phyloP scores from a whole-genome alignment of 2,329 filamentous ascomycete species.

The Colletotrichum salicis region DNA sequence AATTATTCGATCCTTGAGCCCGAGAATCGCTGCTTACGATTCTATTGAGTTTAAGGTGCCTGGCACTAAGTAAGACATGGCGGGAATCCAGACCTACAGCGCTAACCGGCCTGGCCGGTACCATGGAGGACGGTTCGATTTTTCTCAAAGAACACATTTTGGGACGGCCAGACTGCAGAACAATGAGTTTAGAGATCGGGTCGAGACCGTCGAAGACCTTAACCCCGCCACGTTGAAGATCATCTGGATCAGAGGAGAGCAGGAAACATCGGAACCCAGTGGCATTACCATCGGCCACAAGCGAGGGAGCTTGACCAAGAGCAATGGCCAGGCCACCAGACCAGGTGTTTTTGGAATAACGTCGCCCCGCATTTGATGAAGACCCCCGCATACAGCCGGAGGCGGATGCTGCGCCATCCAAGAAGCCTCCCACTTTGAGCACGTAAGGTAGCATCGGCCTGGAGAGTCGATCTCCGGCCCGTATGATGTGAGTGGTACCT shows the following conservation, averaged over 20 bases:
- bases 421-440: conserved; percentile 5
- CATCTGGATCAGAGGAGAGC: conserved; percentile 17
- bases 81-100: background rate
- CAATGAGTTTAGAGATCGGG: conserved; percentile 17
- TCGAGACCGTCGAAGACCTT: conserved; percentile 24
- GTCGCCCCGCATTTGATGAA: conserved; percentile 19
- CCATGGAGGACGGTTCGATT: background rate
- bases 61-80: conserved; percentile 23
- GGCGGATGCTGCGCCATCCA: conserved; percentile 5
- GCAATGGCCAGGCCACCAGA: background rate
- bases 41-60: background rate
- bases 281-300: background rate
- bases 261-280: background rate
- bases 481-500: background rate
- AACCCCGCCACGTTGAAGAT: conserved; percentile 21
- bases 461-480: background rate
- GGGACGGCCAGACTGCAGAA: conserved; percentile 12
- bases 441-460: conserved; percentile 1
- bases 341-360: conserved; percentile 21
- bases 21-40: background rate
- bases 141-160: conserved; percentile 23
- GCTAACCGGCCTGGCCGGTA: conserved; percentile 15
- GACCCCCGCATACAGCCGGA: background rate
- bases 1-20: background rate
- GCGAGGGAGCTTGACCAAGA: conserved; percentile 8